Evolutionary conservation across 495 filamentous ascomycete species (phyloP).

Genomic region (Penicillium daleae): DNA sequence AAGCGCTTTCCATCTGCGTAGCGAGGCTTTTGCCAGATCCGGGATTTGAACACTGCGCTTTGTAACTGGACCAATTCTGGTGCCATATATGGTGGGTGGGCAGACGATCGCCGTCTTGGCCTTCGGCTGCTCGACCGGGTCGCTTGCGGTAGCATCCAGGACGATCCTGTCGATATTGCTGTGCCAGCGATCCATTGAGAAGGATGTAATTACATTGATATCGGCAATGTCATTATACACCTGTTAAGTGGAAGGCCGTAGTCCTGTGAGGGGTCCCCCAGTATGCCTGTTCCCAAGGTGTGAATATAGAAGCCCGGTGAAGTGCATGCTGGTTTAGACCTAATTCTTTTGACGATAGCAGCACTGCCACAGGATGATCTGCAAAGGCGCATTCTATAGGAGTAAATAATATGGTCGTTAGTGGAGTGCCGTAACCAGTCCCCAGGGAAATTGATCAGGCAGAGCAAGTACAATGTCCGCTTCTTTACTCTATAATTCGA

Average conservation of each 20-base stretch:
- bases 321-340: too few relatives aligned
- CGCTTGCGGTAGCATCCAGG: background rate
- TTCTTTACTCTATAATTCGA: background rate
- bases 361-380: background rate
- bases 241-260: background rate
- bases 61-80: background rate
- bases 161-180: background rate
- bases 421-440: background rate
- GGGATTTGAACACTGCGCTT: constrained; percentile 5
- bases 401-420: background rate
- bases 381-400: background rate
- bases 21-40: background rate
- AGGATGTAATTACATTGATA: too few relatives aligned
- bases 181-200: background rate
- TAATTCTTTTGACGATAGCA: background rate
- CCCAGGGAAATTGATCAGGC: background rate
- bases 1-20: background rate
- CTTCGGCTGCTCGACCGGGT: background rate
- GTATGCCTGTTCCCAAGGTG: background rate
- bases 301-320: too few relatives aligned
- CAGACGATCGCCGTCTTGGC: constrained; percentile 3
- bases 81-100: background rate
- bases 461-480: background rate
- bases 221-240: background rate
- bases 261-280: background rate